Evolutionary conservation across 2,329 filamentous ascomycete genomes (phyloP), one percentile per base, ranked within the genome.

Genomic region (Albophoma yamanashiensis): DNA sequence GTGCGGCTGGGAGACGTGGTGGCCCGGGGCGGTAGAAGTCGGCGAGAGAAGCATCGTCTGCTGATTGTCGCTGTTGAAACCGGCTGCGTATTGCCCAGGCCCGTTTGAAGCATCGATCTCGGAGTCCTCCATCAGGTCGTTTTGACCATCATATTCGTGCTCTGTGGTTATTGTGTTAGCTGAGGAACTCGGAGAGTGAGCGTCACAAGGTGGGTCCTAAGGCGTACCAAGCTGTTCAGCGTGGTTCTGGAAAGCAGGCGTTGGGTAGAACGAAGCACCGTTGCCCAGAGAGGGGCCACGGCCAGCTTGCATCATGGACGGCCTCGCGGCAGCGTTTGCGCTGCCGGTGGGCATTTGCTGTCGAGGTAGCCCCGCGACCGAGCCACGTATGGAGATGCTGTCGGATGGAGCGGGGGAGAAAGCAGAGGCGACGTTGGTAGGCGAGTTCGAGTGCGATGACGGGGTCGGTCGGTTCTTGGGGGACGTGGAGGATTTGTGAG

Each of bases 161-260:
- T 97, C 93, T 97, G 79, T 80, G 82, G 31, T 14, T n/a, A 25
- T 4, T 7, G 4, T 20, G 27, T 55, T 34, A 45, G 45, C 20
- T 38, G 36, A 15, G 27, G 68, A 69, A 74, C 34, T 25, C 31
- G 22, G 5, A n/a, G 31, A 8, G 15, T 50, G 25, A 31, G 47
- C 27, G 20, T 6, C 7, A 12, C 14, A 20, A 7, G 4, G 20
- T 1, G 31, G 31, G 14, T 38, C 20, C 4, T 20, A 15, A 15
- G 82, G 81, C 92, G 89, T 91, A 89, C 93, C 93, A 74, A 97
- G 85, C 80, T 96, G 91, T 75, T 95, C 90, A 75, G 95, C 92
- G 74, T 97, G 93, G 73, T 89, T 94, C 71, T 95, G 91, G 76
- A 96, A 97, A 2, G 79, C 78, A 22, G 90, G 89, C 61, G 91